Conservation (phyloP, 2,329 filamentous ascomycete genomes). For the Rhinocladiella mackenziei region DNA sequence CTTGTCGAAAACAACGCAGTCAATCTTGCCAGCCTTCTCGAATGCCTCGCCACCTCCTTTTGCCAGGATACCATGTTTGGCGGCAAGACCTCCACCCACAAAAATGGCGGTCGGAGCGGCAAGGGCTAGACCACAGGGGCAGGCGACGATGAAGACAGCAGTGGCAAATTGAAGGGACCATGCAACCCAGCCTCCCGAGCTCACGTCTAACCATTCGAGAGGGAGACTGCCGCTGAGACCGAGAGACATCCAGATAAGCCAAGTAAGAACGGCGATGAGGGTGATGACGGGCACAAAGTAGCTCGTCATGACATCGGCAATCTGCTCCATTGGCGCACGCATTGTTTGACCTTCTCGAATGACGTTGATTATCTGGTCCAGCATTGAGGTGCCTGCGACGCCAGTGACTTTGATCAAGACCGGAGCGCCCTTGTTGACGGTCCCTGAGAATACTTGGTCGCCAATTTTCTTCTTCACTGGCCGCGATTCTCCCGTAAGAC, state of each 20-base stretch:
- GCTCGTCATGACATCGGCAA: conserved; percentile 84
- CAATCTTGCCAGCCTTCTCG: conserved; percentile 86
- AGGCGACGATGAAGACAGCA: conserved; percentile 95
- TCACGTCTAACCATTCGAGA: conserved; percentile 72
- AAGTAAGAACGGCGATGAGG: conserved; percentile 74
- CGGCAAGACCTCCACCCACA: conserved; percentile 92
- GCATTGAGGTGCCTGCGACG: too few species aligned
- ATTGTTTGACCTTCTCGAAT: too few species aligned
- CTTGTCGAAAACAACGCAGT: conserved; percentile 88
- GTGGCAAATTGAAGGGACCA: conserved; percentile 96
- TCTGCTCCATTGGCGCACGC: too few species aligned
- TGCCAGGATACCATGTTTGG: conserved; percentile 89
- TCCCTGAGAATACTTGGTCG: too few species aligned
- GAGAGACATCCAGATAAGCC: conserved; percentile 86
- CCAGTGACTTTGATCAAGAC: too few species aligned
- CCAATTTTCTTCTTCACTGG: too few species aligned
- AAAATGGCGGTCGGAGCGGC: conserved; percentile 95
- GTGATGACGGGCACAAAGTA: conserved; percentile 92
- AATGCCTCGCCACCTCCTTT: conserved; percentile 85
- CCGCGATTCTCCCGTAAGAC: too few species aligned
- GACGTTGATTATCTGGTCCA: too few species aligned
- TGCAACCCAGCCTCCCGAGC: conserved; percentile 86
- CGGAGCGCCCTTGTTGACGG: too few species aligned
- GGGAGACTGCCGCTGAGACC: conserved; percentile 81
- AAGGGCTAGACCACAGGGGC: conserved; percentile 87